Evolutionary conservation across 2,329 filamentous ascomycete genomes (phyloP).

Genomic region (Trichoderma sp.): DNA sequence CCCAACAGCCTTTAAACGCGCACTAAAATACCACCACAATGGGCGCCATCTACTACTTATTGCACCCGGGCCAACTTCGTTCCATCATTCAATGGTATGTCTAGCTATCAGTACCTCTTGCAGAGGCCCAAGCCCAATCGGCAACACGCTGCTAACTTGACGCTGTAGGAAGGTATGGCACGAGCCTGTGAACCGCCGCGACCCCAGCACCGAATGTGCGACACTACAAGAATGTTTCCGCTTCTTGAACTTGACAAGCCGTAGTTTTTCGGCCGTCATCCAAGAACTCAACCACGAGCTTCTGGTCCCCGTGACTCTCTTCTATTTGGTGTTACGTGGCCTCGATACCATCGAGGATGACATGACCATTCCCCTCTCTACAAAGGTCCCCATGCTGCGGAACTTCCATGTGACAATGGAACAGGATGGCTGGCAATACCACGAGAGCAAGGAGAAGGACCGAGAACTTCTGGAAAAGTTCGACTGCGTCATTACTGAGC

Average conservation of each 20-base stretch:
- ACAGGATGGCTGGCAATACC: conserved; percentile 85
- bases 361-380: conserved; percentile 79
- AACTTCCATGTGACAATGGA: conserved; percentile 77
- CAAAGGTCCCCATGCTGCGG: conserved; percentile 83
- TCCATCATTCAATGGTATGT: conserved; percentile 85
- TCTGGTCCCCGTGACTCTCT: conserved; percentile 81
- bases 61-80: conserved; percentile 76
- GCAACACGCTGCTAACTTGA: conserved; percentile 23
- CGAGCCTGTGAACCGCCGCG: conserved; percentile 82
- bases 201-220: conserved; percentile 69
- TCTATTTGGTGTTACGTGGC: conserved; percentile 89
- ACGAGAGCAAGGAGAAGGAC: conserved; percentile 90
- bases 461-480: conserved; percentile 90
- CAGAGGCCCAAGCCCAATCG: not conserved
- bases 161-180: conserved; percentile 86
- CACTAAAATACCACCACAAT: conserved; percentile 42
- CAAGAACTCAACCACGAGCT: conserved; percentile 94
- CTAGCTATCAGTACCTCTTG: conserved; percentile 23
- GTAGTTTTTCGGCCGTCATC: conserved; percentile 90
- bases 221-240: conserved; percentile 81
- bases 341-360: conserved; percentile 99
- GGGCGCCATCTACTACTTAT: conserved; percentile 66
- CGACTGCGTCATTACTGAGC: conserved; percentile 79
- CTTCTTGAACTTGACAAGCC: conserved; percentile 81
- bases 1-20: not conserved